phyloP scores from a whole-genome alignment of 2,329 filamentous ascomycete genomes.

The Colletotrichum chrysophilum region DNA sequence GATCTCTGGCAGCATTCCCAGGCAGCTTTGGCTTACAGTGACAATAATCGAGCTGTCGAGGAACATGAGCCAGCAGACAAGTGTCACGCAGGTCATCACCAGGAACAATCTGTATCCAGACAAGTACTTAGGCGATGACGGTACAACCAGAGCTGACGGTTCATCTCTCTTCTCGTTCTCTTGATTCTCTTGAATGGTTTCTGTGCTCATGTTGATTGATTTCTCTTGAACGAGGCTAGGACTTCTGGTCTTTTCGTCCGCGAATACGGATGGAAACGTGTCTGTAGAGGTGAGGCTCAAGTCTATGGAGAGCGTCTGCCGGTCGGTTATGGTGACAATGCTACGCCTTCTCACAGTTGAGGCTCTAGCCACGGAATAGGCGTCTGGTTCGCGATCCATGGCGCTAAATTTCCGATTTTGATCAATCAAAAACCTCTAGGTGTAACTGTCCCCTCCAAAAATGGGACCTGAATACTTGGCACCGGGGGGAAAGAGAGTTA shows the following conservation, averaged over 20 bases:
- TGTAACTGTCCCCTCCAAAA: neutral
- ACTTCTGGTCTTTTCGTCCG: neutral
- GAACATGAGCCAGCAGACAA: constrained; percentile 27
- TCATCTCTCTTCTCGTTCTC: neutral
- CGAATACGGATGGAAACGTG: neutral
- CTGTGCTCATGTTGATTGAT: neutral
- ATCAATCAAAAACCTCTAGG: neutral
- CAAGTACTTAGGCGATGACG: neutral
- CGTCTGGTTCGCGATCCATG: neutral
- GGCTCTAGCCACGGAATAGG: neutral
- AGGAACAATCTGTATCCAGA: constrained; percentile 26
- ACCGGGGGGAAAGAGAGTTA: neutral
- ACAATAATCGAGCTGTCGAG: constrained; percentile 39
- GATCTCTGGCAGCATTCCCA: neutral
- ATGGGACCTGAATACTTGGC: neutral
- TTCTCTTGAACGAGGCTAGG: neutral
- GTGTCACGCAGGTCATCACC: constrained; percentile 20
- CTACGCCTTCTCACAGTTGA: neutral
- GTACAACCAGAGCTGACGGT: neutral
- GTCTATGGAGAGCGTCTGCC: neutral
- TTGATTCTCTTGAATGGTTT: neutral
- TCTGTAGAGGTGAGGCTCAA: neutral
- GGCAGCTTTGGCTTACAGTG: constrained; percentile 30
- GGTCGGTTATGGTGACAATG: neutral
- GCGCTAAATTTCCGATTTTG: neutral